Evolutionary conservation across 2,329 filamentous ascomycete species (phyloP).

Genomic region (Leptographium radiaticola): DNA sequence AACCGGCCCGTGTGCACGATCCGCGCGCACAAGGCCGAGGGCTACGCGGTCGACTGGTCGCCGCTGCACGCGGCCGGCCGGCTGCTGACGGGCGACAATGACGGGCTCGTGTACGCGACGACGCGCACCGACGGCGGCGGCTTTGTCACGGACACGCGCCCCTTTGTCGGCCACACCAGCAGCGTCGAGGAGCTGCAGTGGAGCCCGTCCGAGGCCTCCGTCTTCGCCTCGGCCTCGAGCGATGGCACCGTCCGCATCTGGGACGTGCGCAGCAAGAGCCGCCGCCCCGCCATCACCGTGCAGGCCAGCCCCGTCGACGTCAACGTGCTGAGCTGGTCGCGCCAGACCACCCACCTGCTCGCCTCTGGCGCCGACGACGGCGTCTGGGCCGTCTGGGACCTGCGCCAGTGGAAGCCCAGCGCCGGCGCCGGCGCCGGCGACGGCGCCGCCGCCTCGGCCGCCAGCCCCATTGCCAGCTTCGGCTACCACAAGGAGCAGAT

Average conservation of each 20-base stretch:
- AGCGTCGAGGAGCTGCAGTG: constrained; percentile 94
- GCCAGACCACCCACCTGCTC: constrained; percentile 74
- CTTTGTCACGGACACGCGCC: constrained; percentile 73
- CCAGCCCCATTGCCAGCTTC: constrained; percentile 82
- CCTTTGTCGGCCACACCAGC: constrained; percentile 72
- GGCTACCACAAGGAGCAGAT: constrained; percentile 94
- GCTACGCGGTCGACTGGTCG: constrained; percentile 97
- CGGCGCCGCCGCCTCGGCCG: constrained; percentile 28
- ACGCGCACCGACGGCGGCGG: constrained; percentile 77
- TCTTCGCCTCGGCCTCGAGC: constrained; percentile 87
- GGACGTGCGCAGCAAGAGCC: constrained; percentile 85
- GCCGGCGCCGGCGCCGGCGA: constrained; percentile 20
- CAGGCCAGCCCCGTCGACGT: constrained; percentile 76
- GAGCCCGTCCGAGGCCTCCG: constrained; percentile 84
- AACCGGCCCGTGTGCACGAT: constrained; percentile 83
- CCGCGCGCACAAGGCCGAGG: constrained; percentile 82
- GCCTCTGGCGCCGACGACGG: constrained; percentile 90
- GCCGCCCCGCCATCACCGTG: constrained; percentile 76
- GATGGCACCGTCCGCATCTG: constrained; percentile 94
- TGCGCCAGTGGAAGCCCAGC: constrained; percentile 81
- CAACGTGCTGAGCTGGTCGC: constrained; percentile 94
- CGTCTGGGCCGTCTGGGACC: constrained; percentile 90
- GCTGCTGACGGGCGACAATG: constrained; percentile 81
- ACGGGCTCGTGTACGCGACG: constrained; percentile 80
- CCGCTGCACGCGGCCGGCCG: constrained; percentile 68